Evolutionary conservation across 1,284 basidiomycete genomes (phyloP), one percentile per base, ranked within the genome.

Genomic region (Trametes sp.): DNA sequence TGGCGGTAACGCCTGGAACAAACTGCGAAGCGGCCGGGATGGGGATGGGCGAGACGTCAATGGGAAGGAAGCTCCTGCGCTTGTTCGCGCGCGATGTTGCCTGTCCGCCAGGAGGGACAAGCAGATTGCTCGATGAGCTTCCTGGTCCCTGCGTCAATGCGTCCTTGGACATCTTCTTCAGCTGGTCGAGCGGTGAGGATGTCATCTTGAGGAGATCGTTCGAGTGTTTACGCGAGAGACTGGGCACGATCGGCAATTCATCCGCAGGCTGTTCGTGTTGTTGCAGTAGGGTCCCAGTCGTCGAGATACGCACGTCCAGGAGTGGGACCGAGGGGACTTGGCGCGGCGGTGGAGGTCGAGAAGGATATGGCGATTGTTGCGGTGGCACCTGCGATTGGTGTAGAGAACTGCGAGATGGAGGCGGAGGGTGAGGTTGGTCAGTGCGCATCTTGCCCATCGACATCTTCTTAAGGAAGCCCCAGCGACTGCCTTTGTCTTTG

Each of bases 401-500:
- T 24, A 72, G 54, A 23, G 74, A 69, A 6, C 14, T 41, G 7
- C 38, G 38, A 42, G 75, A 70, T 11, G 78, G 74, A 2, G 78
- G 76, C 11, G 78, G 63, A 1, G 69, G 65, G 0, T 80, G 74
- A 29, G 86, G 81, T 19, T 82, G 75, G 55, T 91, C 88, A n/a
- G 77, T 67, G 71, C 85, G 86, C 78, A 93, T 89, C 76, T 92
- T 92, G 24, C 93, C 90, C 92, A 96, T 95, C 11, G 94, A 96
- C 92, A 98, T 96, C 80, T 98, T 98, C 79, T 95, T 94, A 64
- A 98, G 80, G 80, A 98, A 96, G 3, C 95, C 94, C 94, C 94
- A 96, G 62, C 92, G 87, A 60, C 87, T 87, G 48, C 79, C 79
- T 74, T 89, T 89, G 64, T 87, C 84, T 68, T 84, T 85, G 46